Evolutionary conservation across 2,329 filamentous ascomycete genomes (phyloP).

Genomic region (Penicillium oxalicum): DNA sequence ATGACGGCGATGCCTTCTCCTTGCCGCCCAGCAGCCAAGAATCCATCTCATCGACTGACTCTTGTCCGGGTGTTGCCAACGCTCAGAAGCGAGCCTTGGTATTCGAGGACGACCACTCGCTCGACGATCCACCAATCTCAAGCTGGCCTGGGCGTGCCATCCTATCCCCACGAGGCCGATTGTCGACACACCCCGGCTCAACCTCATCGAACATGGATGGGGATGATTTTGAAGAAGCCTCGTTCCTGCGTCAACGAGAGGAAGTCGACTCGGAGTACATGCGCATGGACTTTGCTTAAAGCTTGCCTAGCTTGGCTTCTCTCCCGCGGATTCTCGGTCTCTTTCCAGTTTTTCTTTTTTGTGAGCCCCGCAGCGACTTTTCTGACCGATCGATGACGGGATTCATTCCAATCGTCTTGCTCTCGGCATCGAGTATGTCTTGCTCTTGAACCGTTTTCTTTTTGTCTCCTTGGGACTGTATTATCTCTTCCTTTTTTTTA

Average conservation of each 20-base stretch:
- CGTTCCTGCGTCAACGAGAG: slow-evolving; percentile 39
- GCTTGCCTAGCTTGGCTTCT: not conserved
- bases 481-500: too few species aligned
- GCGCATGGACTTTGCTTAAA: slow-evolving; percentile 32
- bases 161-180: slow-evolving; percentile 28
- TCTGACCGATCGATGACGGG: too few species aligned
- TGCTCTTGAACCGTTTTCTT: too few species aligned
- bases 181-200: slow-evolving; percentile 12
- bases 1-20: slow-evolving; percentile 33
- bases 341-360: too few species aligned
- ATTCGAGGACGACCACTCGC: slow-evolving; percentile 33
- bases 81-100: slow-evolving; percentile 42
- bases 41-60: slow-evolving; percentile 24
- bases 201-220: slow-evolving; percentile 24
- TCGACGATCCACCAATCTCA: slow-evolving; percentile 16
- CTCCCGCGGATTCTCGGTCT: not conserved
- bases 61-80: slow-evolving; percentile 21
- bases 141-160: slow-evolving; percentile 28
- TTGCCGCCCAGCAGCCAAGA: slow-evolving; percentile 39
- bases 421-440: too few species aligned
- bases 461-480: too few species aligned
- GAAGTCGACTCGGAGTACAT: slow-evolving; percentile 33
- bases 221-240: slow-evolving; percentile 43
- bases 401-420: too few species aligned
- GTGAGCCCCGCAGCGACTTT: too few species aligned